A percentile compares a stretch with the other conserved stretches of the same genome.
These are phyloP conservation scores for Neurospora sp. DNA, from an alignment of 495 filamentous ascomycete genomes.

Conservation along the genomic window DNA sequence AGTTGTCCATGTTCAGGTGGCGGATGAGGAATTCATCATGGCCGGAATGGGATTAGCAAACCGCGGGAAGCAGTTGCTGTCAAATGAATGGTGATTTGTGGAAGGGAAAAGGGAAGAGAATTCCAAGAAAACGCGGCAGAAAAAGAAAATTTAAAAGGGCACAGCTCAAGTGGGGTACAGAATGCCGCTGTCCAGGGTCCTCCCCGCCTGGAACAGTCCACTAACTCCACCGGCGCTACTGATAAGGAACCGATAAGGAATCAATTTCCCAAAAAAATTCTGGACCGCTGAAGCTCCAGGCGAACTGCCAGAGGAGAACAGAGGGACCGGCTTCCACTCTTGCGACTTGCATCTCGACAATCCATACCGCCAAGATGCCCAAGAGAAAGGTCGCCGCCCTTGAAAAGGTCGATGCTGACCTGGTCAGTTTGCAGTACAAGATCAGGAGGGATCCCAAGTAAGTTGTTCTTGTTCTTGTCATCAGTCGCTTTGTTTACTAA, in stretches of 20 bases:
- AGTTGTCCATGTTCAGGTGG: background rate
- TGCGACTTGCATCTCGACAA: background rate
- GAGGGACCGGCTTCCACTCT: background rate
- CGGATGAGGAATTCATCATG: background rate
- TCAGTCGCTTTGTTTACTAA: background rate
- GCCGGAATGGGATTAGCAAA: background rate
- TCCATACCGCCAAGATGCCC: constrained; percentile 43
- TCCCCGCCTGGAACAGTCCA: background rate
- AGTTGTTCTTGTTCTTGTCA: constrained; percentile 11
- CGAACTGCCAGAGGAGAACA: background rate
- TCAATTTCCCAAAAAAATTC: background rate
- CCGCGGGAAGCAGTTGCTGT: background rate
- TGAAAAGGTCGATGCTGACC: constrained; percentile 89
- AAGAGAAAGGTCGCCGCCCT: constrained; percentile 84
- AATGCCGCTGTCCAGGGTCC: background rate
- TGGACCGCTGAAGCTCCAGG: background rate
- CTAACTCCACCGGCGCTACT: background rate
- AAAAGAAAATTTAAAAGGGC: background rate
- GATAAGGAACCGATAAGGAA: background rate
- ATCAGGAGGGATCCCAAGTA: constrained; percentile 73
- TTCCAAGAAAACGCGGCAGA: background rate
- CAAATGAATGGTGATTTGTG: background rate
- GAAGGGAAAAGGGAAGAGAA: background rate
- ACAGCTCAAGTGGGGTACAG: background rate
- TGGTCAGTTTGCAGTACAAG: constrained; percentile 83